phyloP scores from a whole-genome alignment of 2,329 filamentous ascomycete genomes.

The Didymella glomerata region DNA sequence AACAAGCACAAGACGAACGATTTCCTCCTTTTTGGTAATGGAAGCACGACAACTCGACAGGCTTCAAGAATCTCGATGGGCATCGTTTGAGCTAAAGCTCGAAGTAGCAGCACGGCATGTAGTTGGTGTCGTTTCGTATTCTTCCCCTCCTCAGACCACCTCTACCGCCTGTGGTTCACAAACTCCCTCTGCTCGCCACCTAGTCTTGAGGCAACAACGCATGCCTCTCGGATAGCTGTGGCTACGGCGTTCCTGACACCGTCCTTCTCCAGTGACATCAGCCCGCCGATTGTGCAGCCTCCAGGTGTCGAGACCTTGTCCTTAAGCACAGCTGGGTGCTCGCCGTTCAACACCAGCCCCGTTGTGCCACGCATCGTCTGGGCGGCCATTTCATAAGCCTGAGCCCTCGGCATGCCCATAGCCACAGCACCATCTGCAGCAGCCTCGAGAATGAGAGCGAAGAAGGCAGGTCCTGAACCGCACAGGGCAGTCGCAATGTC shows the following conservation, averaged over 20 bases:
- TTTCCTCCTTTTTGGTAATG: no score
- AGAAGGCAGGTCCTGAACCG: slow-evolving; percentile 79
- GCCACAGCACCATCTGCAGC: slow-evolving; percentile 80
- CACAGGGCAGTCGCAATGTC: slow-evolving; percentile 77
- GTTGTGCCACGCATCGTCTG: slow-evolving; percentile 81
- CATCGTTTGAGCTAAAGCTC: no score
- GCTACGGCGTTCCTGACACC: slow-evolving; percentile 72
- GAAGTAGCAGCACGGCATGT: no score
- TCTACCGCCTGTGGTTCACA: slow-evolving; percentile 55
- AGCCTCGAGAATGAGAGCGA: slow-evolving; percentile 77
- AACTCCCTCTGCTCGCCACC: slow-evolving; percentile 60
- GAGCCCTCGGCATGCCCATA: slow-evolving; percentile 76
- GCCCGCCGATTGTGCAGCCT: slow-evolving; percentile 78
- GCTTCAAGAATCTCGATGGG: no score
- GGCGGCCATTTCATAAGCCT: slow-evolving; percentile 79
- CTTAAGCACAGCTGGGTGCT: slow-evolving; percentile 77
- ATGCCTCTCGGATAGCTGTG: slow-evolving; percentile 74
- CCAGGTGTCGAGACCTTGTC: slow-evolving; percentile 82
- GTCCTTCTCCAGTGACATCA: slow-evolving; percentile 78
- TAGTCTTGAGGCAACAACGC: slow-evolving; percentile 72
- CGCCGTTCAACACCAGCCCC: slow-evolving; percentile 71
- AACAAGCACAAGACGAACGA: no score
- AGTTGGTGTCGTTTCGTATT: neutral
- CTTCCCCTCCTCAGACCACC: neutral
- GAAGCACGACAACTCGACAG: no score